phyloP scores from a whole-genome alignment of 1,139 yeast genomes.

The Yamadazyma mexicana region DNA sequence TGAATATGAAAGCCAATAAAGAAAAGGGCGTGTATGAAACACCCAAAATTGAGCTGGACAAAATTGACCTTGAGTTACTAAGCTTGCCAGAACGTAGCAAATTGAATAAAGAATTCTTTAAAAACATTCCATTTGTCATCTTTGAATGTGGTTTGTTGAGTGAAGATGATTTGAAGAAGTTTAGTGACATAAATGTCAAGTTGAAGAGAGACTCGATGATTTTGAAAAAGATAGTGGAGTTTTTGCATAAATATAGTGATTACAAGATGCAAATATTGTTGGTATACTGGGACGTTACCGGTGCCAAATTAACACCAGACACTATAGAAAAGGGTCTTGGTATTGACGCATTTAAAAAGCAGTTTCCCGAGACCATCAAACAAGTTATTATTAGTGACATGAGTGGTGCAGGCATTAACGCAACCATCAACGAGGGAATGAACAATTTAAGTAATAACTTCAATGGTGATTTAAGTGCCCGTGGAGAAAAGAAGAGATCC shows the following conservation, averaged over 20 bases:
- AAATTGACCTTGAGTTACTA: slow-evolving; percentile 26
- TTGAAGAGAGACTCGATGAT: slow-evolving; percentile 37
- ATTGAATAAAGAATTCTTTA: slow-evolving; percentile 36
- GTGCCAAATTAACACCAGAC: slow-evolving; percentile 17
- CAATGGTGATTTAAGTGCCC: slow-evolving; percentile 29
- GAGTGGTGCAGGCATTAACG: slow-evolving; percentile 31
- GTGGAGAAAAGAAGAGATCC: slow-evolving; percentile 23
- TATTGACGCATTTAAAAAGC: slow-evolving; percentile 13
- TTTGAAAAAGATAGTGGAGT: slow-evolving; percentile 36
- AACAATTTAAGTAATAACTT: slow-evolving; percentile 23
- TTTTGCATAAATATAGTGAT: slow-evolving; percentile 35
- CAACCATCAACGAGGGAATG: slow-evolving; percentile 26
- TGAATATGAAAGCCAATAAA: slow-evolving; percentile 30
- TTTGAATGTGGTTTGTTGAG: slow-evolving; percentile 47
- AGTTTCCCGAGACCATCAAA: slow-evolving; percentile 10
- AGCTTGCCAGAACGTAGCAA: slow-evolving; percentile 41
- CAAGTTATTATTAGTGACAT: slow-evolving; percentile 35
- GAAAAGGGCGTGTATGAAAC: slow-evolving; percentile 29
- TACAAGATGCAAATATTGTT: slow-evolving; percentile 39
- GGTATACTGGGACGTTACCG: slow-evolving; percentile 38
- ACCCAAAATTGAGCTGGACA: slow-evolving; percentile 20
- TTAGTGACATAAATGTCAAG: slow-evolving; percentile 24
- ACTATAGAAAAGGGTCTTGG: slow-evolving; percentile 21
- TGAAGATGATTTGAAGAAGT: slow-evolving; percentile 13
- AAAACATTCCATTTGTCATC: slow-evolving; percentile 37